A percentile compares a stretch with the other conserved stretches of the same genome.
These are phyloP conservation scores for Clarkia xantiana DNA, from an alignment of 345 rosid genomes.

Conservation along the genomic window DNA sequence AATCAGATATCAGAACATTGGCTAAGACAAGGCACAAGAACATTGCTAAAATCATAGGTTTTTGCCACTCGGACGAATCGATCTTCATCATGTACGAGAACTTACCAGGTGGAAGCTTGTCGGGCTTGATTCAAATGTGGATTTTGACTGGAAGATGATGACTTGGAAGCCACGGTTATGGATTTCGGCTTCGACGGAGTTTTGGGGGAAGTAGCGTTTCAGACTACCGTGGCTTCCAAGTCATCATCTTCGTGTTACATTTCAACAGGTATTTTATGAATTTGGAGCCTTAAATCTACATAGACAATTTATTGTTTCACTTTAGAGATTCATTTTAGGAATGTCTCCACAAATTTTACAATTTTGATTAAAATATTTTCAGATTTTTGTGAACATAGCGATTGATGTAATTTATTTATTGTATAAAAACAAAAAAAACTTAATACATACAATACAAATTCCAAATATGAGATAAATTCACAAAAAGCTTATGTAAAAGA, in stretches of 20 bases:
- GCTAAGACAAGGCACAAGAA: constrained; percentile 82
- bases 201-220: constrained; percentile 70
- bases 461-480: no score
- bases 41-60: constrained; percentile 60
- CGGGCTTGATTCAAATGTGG: constrained; percentile 41
- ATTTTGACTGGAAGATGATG: constrained; percentile 35
- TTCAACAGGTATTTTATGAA: constrained; percentile 50
- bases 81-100: constrained; percentile 65
- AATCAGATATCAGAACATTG: constrained; percentile 64
- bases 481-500: no score
- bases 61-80: constrained; percentile 60
- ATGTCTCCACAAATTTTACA: no score
- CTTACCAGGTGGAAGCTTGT: constrained; percentile 57
- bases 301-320: no score
- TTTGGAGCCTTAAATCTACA: no score
- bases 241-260: constrained; percentile 45
- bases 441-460: no score
- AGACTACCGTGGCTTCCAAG: constrained; percentile 40
- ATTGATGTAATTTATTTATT: no score
- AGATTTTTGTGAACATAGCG: no score
- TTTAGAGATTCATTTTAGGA: no score
- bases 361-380: no score
- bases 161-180: constrained; percentile 59
- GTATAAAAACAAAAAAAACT: no score
- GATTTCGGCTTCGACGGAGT: constrained; percentile 69